A percentile compares a stretch with the other conserved stretches of the same genome.
Evolutionary conservation across 345 rosid genomes (phyloP).

Genomic region (Cardamine chenopodiifolia): DNA sequence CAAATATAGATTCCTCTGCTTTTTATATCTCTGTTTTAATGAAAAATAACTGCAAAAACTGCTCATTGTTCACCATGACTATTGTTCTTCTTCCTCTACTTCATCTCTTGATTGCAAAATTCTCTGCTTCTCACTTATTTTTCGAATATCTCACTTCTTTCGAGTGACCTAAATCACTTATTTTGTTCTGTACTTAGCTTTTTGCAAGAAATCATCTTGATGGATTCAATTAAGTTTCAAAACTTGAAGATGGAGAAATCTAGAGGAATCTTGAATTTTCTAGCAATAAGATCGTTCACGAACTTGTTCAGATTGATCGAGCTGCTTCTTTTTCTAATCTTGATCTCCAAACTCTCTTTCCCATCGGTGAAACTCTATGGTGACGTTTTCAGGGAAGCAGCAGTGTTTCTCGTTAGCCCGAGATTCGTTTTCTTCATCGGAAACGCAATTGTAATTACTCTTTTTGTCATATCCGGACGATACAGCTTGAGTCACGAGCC

Average conservation of each 20-base stretch:
- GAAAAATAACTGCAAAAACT: slow-evolving; percentile 34
- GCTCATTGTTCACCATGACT: slow-evolving; percentile 37
- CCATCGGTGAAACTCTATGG: slow-evolving; percentile 62
- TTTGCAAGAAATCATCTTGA: slow-evolving; percentile 28
- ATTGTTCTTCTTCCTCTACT: slow-evolving; percentile 31
- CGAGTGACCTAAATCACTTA: slow-evolving; percentile 38
- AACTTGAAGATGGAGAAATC: slow-evolving; percentile 61
- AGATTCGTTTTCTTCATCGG: slow-evolving; percentile 78
- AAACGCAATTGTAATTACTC: slow-evolving; percentile 70
- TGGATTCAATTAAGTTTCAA: slow-evolving; percentile 61
- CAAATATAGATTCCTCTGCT: slow-evolving; percentile 19
- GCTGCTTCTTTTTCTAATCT: slow-evolving; percentile 52
- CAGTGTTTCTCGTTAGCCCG: slow-evolving; percentile 58
- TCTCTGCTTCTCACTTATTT: slow-evolving; percentile 34
- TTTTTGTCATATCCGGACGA: slow-evolving; percentile 68
- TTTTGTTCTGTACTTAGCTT: background rate
- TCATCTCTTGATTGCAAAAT: slow-evolving; percentile 41
- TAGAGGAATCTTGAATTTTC: slow-evolving; percentile 51
- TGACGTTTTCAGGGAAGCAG: slow-evolving; percentile 57
- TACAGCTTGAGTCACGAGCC: slow-evolving; percentile 50
- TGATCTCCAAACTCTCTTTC: slow-evolving; percentile 61
- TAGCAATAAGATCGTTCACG: slow-evolving; percentile 51
- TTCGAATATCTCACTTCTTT: slow-evolving; percentile 37
- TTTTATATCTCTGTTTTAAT: slow-evolving; percentile 5
- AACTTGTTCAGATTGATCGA: slow-evolving; percentile 64